These are phyloP conservation scores for Carex cristatella DNA, from an alignment of 176 grass and related monocot genomes.

Conservation along the genomic window DNA sequence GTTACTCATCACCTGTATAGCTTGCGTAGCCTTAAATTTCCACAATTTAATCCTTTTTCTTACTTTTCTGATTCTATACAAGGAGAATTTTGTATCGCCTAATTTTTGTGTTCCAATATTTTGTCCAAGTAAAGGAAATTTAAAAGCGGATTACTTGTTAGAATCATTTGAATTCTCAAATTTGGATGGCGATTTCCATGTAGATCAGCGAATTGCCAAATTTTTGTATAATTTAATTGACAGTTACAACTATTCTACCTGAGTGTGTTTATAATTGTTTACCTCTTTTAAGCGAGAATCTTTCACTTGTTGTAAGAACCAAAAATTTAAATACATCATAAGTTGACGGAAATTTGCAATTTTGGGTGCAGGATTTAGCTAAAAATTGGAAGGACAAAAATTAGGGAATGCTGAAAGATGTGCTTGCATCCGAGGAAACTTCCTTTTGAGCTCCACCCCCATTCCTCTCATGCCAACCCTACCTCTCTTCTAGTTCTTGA, in stretches of 20 bases:
- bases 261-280: neutral
- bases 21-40: neutral
- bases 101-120: neutral
- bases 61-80: neutral
- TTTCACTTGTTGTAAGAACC: neutral
- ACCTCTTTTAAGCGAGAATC: neutral
- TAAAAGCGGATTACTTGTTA: neutral
- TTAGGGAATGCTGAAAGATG: slow-evolving; percentile 87
- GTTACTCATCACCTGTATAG: neutral
- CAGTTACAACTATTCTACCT: neutral
- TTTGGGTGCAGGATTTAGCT: slow-evolving; percentile 22
- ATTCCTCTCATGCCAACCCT: slow-evolving; percentile 14
- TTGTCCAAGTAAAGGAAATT: neutral
- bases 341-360: neutral
- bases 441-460: slow-evolving; percentile 22
- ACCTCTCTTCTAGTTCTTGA: slow-evolving; percentile 32
- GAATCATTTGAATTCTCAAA: neutral
- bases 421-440: slow-evolving; percentile 54
- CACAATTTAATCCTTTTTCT: neutral
- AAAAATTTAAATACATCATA: neutral
- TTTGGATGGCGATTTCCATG: neutral
- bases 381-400: slow-evolving; percentile 33
- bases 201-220: neutral
- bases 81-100: neutral
- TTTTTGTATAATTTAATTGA: neutral